Conservation (phyloP, 1,139 yeast genomes). For the Tardiomyces depauwii region DNA sequence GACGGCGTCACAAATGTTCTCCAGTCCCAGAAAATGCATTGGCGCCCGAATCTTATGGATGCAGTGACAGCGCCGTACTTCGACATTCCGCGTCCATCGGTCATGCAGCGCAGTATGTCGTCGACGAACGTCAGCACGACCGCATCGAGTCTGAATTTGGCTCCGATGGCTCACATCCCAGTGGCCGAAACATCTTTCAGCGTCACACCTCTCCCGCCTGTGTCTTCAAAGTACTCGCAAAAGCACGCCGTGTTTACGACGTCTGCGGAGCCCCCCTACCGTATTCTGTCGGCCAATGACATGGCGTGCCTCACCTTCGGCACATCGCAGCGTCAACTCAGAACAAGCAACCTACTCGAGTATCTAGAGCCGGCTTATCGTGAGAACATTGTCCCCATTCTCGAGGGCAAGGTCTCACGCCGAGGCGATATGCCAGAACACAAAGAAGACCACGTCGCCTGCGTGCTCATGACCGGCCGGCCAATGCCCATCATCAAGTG, state of each 20-base stretch:
- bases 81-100: slow-evolving; percentile 14
- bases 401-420: background rate
- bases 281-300: slow-evolving; percentile 76
- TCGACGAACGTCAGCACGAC: slow-evolving; percentile 8
- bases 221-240: slow-evolving; percentile 20
- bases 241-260: slow-evolving; percentile 67
- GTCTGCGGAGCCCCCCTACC: slow-evolving; percentile 65
- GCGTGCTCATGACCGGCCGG: slow-evolving; percentile 41
- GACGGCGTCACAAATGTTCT: background rate
- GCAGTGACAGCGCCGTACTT: slow-evolving; percentile 22
- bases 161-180: slow-evolving; percentile 2
- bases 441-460: background rate
- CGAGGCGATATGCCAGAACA: no score
- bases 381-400: slow-evolving; percentile 5
- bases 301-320: slow-evolving; percentile 85
- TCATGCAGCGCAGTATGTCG: slow-evolving; percentile 13
- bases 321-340: slow-evolving; percentile 52
- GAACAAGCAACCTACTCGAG: slow-evolving; percentile 58
- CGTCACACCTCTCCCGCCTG: slow-evolving; percentile 17
- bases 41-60: slow-evolving; percentile 18
- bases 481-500: slow-evolving; percentile 38
- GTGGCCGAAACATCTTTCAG: slow-evolving; percentile 6
- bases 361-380: slow-evolving; percentile 60
- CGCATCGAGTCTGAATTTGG: slow-evolving; percentile 1
- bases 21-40: slow-evolving; percentile 6